A percentile compares a stretch with the other conserved stretches of the same genome.
phyloP scores from a whole-genome alignment of 306 rosid species.

The Vigna mungo region DNA sequence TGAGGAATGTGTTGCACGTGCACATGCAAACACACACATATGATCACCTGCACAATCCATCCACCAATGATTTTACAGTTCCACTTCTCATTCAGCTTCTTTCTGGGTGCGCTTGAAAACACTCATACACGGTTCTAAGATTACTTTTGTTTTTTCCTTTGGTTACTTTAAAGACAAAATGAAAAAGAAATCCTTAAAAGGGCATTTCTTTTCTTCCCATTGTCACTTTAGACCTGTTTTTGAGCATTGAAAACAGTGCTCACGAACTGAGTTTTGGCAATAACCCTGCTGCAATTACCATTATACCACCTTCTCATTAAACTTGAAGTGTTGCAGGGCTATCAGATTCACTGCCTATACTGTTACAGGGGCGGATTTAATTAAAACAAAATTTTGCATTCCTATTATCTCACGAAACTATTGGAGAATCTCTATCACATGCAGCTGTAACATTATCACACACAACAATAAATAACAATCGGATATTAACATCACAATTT shows the following conservation, averaged over 20 bases:
- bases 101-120: slow-evolving; percentile 49
- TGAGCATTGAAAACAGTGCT: slow-evolving; percentile 32
- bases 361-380: slow-evolving; percentile 6
- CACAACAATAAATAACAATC: slow-evolving; percentile 9
- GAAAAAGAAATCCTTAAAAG: neutral
- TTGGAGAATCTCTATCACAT: neutral
- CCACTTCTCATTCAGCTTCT: slow-evolving; percentile 18
- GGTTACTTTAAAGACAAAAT: slow-evolving; percentile 10
- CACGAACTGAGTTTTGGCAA: neutral
- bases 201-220: slow-evolving; percentile 18
- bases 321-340: neutral
- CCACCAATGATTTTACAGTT: slow-evolving; percentile 44
- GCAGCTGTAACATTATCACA: neutral
- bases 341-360: neutral
- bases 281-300: slow-evolving; percentile 23
- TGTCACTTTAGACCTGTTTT: slow-evolving; percentile 47
- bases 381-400: neutral
- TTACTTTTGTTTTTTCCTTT: slow-evolving; percentile 25
- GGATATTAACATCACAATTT: slow-evolving; percentile 5
- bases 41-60: slow-evolving; percentile 47
- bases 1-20: slow-evolving; percentile 53
- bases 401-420: neutral
- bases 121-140: slow-evolving; percentile 15
- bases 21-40: slow-evolving; percentile 50
- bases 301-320: slow-evolving; percentile 14